Evolutionary conservation across 352 stramenopile species (phyloP), one percentile per base, ranked within the genome.

Genomic region (Phytophthora tentaculata): DNA sequence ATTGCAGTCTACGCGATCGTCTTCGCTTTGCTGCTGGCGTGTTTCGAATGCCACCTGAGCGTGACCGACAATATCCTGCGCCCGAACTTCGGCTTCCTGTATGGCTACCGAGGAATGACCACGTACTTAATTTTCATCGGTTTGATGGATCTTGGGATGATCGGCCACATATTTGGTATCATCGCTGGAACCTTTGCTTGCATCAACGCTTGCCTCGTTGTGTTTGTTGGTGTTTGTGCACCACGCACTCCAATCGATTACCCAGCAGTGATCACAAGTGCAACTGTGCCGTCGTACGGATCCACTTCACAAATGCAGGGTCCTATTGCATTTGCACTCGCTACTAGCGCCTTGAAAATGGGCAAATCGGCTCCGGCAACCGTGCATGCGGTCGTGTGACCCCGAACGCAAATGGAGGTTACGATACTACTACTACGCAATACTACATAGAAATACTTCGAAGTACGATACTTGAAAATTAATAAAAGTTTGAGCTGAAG

Each of bases 41-140:
- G 78, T 28, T 89, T 81, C 41, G 81, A 89, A 52, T 89, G 75
- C 45, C 81, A 77, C 55, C 73, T 89, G 24, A 67, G 44, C 7
- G 48, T 66, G 35, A 86, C 79, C 22, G 76, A 89, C 49, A 71
- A 67, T 37, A 67, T 78, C 39, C 67, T 89, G 32, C 81, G 74
- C 26, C 62, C 71, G 16, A 88, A 89, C 66, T 89, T 88, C 53
- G 81, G 79, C 24, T 89, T 89, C 61, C 61, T 89, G 16, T 89
- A 80, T 61, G 80, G 77, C 39, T 86, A 83, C 63, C 69, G 74
- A 14, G 81, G 81, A 0, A 80, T 85, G 59, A 68, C 79, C 3
- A 78, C 56, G 7, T 88, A 79, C 39, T 69, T 89, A 23, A 57
- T 89, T 48, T 86, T 89, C 65, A 74, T 89, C 44, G 81, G 81